Evolutionary conservation across 371 early-diverging fungal genomes (phyloP).

Genomic region (Apophysomyces trapeziformis): DNA sequence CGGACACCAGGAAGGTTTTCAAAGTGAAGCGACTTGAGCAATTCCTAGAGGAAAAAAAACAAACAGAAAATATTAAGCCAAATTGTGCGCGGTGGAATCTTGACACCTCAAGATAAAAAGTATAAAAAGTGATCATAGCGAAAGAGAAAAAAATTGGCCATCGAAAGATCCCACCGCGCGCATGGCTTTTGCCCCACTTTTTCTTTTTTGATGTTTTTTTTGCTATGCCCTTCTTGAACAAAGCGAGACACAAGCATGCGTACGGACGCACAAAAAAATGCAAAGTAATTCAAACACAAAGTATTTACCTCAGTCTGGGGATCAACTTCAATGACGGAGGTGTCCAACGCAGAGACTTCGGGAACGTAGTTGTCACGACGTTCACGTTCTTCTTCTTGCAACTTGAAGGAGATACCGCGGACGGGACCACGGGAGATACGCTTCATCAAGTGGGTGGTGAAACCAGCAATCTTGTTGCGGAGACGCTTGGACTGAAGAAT

Average conservation of each 20-base stretch:
- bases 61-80: not conserved
- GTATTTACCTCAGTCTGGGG: constrained; percentile 74
- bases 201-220: not conserved
- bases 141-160: constrained; percentile 30
- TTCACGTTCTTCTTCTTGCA: constrained; percentile 99
- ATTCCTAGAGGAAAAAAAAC: constrained; percentile 61
- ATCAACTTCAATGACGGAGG: constrained; percentile 93
- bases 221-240: too few species aligned
- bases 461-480: constrained; percentile 99
- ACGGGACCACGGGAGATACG: constrained; percentile 98
- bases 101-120: constrained; percentile 31
- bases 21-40: constrained; percentile 94
- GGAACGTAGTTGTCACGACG: constrained; percentile 99
- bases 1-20: constrained; percentile 76
- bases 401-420: constrained; percentile 99
- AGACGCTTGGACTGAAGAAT: constrained; percentile 98
- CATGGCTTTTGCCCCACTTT: constrained; percentile 3
- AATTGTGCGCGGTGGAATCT: constrained; percentile 32
- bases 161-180: constrained; percentile 43
- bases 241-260: constrained; percentile 9
- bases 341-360: constrained; percentile 95
- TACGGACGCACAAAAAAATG: not conserved
- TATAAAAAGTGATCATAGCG: too few species aligned
- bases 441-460: constrained; percentile 99
- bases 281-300: not conserved